phyloP scores from a whole-genome alignment of 345 rosid genomes.

The Eucalyptus regnans region DNA sequence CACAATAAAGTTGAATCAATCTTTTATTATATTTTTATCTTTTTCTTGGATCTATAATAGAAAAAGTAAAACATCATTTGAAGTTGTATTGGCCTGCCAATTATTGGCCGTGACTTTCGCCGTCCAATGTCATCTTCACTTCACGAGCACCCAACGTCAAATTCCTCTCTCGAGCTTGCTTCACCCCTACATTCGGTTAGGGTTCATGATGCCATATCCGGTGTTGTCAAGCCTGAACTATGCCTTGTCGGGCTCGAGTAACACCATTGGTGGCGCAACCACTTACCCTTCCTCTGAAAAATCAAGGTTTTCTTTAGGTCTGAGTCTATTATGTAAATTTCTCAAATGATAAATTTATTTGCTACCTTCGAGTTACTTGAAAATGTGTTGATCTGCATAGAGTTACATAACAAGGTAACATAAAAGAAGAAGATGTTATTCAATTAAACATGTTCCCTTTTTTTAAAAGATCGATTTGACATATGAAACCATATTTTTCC shows the following conservation, averaged over 20 bases:
- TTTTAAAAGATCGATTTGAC: too few species aligned
- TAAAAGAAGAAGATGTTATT: background rate
- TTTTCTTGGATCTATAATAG: background rate
- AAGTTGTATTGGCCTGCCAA: background rate
- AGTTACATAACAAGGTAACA: background rate
- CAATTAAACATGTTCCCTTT: background rate
- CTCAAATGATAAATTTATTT: background rate
- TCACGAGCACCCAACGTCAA: background rate
- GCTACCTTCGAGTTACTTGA: rapidly evolving
- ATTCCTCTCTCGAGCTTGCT: background rate
- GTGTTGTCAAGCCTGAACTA: background rate
- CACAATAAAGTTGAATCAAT: background rate
- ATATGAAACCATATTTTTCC: too few species aligned
- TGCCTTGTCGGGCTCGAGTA: rapidly evolving
- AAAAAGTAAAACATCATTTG: background rate
- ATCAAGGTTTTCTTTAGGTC: background rate
- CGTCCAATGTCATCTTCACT: background rate
- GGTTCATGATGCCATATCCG: background rate
- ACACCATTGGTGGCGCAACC: background rate
- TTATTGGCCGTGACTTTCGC: background rate
- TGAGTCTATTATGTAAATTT: background rate
- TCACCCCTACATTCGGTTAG: background rate
- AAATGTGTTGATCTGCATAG: background rate
- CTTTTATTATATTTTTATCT: background rate
- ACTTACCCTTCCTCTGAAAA: background rate